Conservation (phyloP, 192 early-diverging fungal genomes). For the Coemansia sp. region DNA sequence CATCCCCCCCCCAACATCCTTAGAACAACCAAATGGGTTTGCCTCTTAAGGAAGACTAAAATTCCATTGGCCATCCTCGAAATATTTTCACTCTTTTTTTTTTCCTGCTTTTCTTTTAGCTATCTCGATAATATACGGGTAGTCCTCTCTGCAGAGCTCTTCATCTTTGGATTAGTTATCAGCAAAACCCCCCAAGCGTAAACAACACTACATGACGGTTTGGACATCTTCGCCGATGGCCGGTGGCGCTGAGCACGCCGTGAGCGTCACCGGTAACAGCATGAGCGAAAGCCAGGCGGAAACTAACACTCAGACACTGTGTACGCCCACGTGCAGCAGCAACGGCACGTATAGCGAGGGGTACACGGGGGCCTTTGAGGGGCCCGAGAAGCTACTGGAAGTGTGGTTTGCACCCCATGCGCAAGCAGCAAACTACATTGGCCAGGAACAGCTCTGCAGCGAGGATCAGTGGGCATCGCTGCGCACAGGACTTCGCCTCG, state of each 20-base stretch:
- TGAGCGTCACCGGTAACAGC: slow-evolving; percentile 51
- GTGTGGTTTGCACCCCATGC: slow-evolving; percentile 78
- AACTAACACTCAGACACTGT: slow-evolving; percentile 22
- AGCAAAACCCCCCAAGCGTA: too few relatives aligned
- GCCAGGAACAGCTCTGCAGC: slow-evolving; percentile 20
- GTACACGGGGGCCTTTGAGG: slow-evolving; percentile 79
- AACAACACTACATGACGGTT: background rate
- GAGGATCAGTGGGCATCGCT: slow-evolving; percentile 39
- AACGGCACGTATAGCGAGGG: slow-evolving; percentile 52
- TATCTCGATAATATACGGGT: too few relatives aligned
- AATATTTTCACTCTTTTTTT: too few relatives aligned
- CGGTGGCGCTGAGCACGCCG: slow-evolving; percentile 51
- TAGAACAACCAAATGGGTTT: too few relatives aligned
- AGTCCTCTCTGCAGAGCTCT: too few relatives aligned
- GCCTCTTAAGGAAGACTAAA: too few relatives aligned
- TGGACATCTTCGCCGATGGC: slow-evolving; percentile 40
- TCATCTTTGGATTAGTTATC: too few relatives aligned
- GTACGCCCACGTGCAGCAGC: slow-evolving; percentile 44
- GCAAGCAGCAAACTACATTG: slow-evolving; percentile 18
- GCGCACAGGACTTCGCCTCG: slow-evolving; percentile 67
- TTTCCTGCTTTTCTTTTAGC: too few relatives aligned
- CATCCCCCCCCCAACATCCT: too few relatives aligned
- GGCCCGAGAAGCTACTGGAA: slow-evolving; percentile 97
- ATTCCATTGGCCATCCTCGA: too few relatives aligned
- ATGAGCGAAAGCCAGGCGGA: slow-evolving; percentile 28